These are phyloP conservation scores for Pueraria montana DNA, from an alignment of 306 rosid genomes.

Conservation along the genomic window DNA sequence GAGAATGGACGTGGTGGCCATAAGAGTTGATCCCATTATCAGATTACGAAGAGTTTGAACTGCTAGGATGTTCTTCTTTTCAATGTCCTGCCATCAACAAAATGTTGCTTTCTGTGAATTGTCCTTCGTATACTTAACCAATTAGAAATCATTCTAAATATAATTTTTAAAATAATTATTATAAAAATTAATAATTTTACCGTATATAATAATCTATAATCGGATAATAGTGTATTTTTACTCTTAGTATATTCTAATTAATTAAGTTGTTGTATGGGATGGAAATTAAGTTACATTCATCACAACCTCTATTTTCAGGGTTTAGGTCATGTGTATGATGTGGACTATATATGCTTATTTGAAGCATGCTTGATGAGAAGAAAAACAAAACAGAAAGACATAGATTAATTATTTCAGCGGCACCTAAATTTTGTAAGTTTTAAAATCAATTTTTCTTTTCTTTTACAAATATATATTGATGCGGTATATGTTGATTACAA, in stretches of 20 bases:
- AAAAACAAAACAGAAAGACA: neutral
- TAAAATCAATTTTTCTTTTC: neutral
- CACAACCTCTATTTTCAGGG: neutral
- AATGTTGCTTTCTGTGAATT: neutral
- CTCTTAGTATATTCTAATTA: no score
- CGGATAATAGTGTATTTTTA: no score
- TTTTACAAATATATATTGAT: neutral
- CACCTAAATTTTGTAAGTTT: neutral
- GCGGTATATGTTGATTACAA: neutral
- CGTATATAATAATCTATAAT: no score
- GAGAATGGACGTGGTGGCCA: slow-evolving; percentile 91
- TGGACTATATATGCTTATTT: neutral
- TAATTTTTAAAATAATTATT: no score
- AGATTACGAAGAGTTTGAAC: slow-evolving; percentile 83
- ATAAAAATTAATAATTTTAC: neutral
- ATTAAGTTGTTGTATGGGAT: no score
- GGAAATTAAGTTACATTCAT: neutral
- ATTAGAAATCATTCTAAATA: neutral
- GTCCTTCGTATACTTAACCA: neutral
- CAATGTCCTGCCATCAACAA: slow-evolving; percentile 70
- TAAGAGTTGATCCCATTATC: slow-evolving; percentile 90
- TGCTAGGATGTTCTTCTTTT: slow-evolving; percentile 91
- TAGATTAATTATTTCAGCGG: neutral
- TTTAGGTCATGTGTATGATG: neutral
- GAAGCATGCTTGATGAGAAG: neutral